Percentiles rank a stretch among this genome's conserved stretches.
Evolutionary conservation across 148 eudicot species (phyloP).

Genomic region (Vaccinium corymbosum): DNA sequence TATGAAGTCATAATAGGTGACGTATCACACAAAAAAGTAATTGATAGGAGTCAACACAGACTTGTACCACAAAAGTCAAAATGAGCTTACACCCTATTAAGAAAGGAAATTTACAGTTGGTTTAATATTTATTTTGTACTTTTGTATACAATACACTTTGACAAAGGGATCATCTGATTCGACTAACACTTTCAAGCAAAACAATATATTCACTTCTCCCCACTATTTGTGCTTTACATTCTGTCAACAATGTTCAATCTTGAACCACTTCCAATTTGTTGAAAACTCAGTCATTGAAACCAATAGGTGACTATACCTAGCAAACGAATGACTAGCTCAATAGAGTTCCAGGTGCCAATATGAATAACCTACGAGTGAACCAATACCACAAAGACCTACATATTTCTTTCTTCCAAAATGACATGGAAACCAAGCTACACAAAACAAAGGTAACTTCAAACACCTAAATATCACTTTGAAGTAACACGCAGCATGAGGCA

Average conservation of each 20-base stretch:
- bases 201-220: not conserved
- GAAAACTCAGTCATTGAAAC: not conserved
- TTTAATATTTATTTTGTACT: not conserved
- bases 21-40: not conserved
- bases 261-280: not conserved
- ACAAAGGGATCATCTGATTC: not conserved
- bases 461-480: not conserved
- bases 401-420: conserved; percentile 1
- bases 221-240: not conserved
- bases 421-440: not conserved
- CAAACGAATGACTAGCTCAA: not conserved
- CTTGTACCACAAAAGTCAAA: not conserved
- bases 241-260: not conserved
- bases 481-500: not conserved
- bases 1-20: not conserved
- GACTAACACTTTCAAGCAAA: conserved; percentile 7
- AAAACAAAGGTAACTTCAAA: not conserved
- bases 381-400: not conserved
- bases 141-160: not conserved
- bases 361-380: conserved; percentile 2
- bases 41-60: not conserved
- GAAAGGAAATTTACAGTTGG: not conserved
- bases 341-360: not conserved
- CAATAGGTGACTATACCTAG: conserved; percentile 1
- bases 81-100: not conserved